These are phyloP conservation scores for Cynara cardunculus DNA, from an alignment of 129 eudicot genomes.

Conservation along the genomic window DNA sequence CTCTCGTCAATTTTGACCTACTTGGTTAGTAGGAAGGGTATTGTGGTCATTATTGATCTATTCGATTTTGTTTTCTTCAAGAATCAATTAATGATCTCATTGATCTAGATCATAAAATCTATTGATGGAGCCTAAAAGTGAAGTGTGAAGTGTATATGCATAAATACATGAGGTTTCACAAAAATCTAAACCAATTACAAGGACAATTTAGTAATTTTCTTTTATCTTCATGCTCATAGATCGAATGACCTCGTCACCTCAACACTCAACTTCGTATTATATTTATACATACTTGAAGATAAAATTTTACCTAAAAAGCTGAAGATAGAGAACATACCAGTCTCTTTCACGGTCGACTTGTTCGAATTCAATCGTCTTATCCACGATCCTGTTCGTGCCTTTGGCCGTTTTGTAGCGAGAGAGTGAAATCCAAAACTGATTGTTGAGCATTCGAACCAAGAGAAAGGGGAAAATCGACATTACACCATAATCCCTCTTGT, in stretches of 20 bases:
- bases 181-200: background rate
- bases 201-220: background rate
- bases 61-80: background rate
- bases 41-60: background rate
- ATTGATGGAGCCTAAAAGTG: background rate
- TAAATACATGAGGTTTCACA: background rate
- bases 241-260: background rate
- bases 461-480: constrained; percentile 37
- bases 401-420: constrained; percentile 62
- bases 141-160: background rate
- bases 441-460: constrained; percentile 44
- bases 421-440: constrained; percentile 61
- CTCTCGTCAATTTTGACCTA: background rate
- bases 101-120: background rate
- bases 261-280: background rate
- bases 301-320: background rate
- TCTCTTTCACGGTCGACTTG: constrained; percentile 70
- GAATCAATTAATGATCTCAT: background rate
- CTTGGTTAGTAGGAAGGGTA: background rate
- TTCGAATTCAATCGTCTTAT: constrained; percentile 54
- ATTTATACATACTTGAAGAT: background rate
- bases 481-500: constrained; percentile 29
- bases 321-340: constrained; percentile 29
- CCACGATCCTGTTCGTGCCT: constrained; percentile 50
- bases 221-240: background rate